Base-by-base conservation (phyloP, 2,329 filamentous ascomycete genomes). In the Tolypocladium ophioglossoides region DNA sequence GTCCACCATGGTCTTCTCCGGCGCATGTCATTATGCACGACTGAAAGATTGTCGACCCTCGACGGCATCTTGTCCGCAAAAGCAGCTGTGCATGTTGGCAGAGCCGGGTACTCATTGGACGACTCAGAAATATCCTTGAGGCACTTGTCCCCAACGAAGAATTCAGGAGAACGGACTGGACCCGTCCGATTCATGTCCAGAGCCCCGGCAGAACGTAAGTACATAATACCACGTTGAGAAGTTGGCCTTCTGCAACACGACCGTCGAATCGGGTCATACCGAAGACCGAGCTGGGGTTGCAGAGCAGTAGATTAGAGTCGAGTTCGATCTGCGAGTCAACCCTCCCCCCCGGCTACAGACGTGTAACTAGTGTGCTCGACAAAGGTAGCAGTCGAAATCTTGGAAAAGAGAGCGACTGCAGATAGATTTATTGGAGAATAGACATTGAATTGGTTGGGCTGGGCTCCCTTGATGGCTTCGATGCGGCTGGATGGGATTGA, bases 91-190 rank as follows among this genome's bases (percentile, higher is more conserved):
- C 30, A 30, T 52, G 40, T 6, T 34, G 18, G 9, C 8, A 50
- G 30, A 20, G 12, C 24, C 22, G 12, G 7, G 16, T 34, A 10
- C 9, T 52, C 32, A 30, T 35, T 41, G 12, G 40, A 38, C 8
- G 35, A 10, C 10, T 27, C 50, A 18, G 34, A 18, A 4, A 55
- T 44, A n/a, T 27, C 6, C 8, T n/a, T 16, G 34, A 51, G 22
- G 34, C 48, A 51, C 6, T 47, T 34, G 9, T 32, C 44, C 9
- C 52, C 52, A 16, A 27, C 47, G 34, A 47, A 51, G 39, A 48
- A 56, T 27, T 51, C 48, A 56, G 14, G 22, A 20, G n/a, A 46
- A 54, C 50, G 10, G 50, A 49, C 41, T 54, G 38, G n/a, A 30
- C 50, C n/a, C 52, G 51, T 37, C n/a, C 55, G 46, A 54, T 24